Percentiles rank a stretch among this genome's conserved stretches.
phyloP scores from a whole-genome alignment of 306 rosid genomes.

The Astragalus glycyphyllos region DNA sequence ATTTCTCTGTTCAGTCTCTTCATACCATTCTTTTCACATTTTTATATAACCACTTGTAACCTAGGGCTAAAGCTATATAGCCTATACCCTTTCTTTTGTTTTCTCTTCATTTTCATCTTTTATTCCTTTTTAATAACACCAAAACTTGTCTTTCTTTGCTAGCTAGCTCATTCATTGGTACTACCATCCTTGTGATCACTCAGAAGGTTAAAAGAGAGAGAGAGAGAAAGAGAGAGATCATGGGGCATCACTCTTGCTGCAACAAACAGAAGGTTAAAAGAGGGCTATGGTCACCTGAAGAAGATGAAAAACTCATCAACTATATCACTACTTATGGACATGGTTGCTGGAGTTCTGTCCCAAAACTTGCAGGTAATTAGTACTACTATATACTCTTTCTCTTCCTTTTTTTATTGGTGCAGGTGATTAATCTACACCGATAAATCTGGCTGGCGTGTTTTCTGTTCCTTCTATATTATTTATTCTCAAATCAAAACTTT shows the following conservation, averaged over 20 bases:
- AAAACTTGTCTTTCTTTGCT: slow-evolving; percentile 34
- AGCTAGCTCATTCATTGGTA: slow-evolving; percentile 7
- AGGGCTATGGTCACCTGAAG: slow-evolving; percentile 98
- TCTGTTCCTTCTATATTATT: too few relatives aligned
- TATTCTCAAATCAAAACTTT: too few relatives aligned
- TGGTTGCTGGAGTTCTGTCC: slow-evolving; percentile 99
- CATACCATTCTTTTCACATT: slow-evolving; percentile 33
- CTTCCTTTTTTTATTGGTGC: too few relatives aligned
- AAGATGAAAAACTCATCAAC: slow-evolving; percentile 93
- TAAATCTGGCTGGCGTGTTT: too few relatives aligned
- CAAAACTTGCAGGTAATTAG: slow-evolving; percentile 78
- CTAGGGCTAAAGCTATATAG: slow-evolving; percentile 45
- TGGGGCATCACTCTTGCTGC: slow-evolving; percentile 98
- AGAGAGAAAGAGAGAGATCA: slow-evolving; percentile 5
- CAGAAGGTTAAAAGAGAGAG: not conserved
- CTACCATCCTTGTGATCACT: not conserved
- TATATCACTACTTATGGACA: slow-evolving; percentile 90
- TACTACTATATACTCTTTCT: too few relatives aligned
- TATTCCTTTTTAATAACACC: slow-evolving; percentile 8
- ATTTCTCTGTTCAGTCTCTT: slow-evolving; percentile 29
- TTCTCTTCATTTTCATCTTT: not conserved
- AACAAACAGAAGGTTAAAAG: slow-evolving; percentile 98
- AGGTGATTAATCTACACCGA: too few relatives aligned
- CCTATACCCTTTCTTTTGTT: not conserved
- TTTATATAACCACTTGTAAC: slow-evolving; percentile 26